phyloP scores from a whole-genome alignment of 495 filamentous ascomycete species.

The Hypoxylon perforatum region DNA sequence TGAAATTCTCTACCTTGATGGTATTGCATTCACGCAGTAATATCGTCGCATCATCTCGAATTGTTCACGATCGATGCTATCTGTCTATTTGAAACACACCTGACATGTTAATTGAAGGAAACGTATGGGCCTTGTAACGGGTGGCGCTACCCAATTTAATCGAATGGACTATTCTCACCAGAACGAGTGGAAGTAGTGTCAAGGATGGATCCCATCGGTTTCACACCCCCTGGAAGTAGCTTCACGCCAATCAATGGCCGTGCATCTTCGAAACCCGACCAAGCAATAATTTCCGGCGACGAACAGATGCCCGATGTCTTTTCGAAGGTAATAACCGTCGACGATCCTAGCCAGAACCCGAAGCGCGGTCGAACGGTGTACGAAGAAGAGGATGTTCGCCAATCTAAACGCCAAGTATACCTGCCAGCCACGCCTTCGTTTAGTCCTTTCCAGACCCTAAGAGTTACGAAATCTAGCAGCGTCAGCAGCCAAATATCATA shows the following conservation, averaged over 20 bases:
- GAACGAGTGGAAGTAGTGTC: not conserved
- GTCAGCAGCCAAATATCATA: not conserved
- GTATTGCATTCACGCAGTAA: too few species aligned
- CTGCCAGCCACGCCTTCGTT: constrained; percentile 15
- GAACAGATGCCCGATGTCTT: not conserved
- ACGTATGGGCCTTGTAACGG: not conserved
- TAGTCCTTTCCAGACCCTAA: constrained; percentile 26
- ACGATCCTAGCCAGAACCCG: not conserved
- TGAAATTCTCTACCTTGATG: too few species aligned
- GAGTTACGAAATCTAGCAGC: constrained; percentile 23
- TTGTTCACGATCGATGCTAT: too few species aligned
- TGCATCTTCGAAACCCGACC: not conserved
- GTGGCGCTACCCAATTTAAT: not conserved
- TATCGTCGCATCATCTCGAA: too few species aligned
- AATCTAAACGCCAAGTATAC: constrained; percentile 4
- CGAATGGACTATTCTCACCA: not conserved
- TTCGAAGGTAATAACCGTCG: not conserved
- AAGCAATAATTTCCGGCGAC: not conserved
- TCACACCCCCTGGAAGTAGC: not conserved
- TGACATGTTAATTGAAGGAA: not conserved
- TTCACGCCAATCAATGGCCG: constrained; percentile 9
- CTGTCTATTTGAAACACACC: not conserved
- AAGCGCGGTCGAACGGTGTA: constrained; percentile 14
- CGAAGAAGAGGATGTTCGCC: constrained; percentile 10
- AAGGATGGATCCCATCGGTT: not conserved